Base-by-base conservation (phyloP, 441 rosid species). In the Flueggea neowawraea region DNA sequence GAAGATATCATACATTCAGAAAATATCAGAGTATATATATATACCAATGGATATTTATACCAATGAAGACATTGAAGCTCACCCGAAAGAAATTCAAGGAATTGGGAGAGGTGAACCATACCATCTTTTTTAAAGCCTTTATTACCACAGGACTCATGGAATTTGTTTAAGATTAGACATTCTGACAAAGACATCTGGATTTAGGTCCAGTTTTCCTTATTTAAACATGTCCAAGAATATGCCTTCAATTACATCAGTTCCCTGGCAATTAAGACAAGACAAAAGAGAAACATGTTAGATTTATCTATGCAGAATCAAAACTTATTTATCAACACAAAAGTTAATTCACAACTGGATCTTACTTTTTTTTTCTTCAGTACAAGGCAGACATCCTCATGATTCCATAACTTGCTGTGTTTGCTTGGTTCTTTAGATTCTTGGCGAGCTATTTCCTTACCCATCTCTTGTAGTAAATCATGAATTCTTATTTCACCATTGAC, bases 381-480 rank as follows among this genome's bases (percentile, higher is more conserved):
- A 12, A 10, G n/a, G 39, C 16, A 33, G 10, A 54, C 50, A 52
- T 62, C 66, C n/a, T 36, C 51, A 16, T 28, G 58, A 52, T 15
- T 12, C 66, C 66, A 62, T 36, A 62, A 54, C 50, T 58, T 33
- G 32, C 58, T 52, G 16, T 51, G 58, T 16, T 53, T 39, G 0
- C 57, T 58, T 17, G 72, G 55, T 0, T 57, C 61, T 7, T 10
- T 3, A 11, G 75, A 68, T 67, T 73, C 73, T 50, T 43, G 41
- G 13, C 65, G 73, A 17, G 73, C 78, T 59, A 79, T 55, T 16
- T 75, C 64, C 68, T 59, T 17, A 33, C 78, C 78, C 78, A 79
- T 67, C 54, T 73, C 78, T 65, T 71, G 65, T 61, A 68, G 36
- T 64, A 78, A 64, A 54, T 69, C 69, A 60, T 83, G 85, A 72